Evolutionary conservation across 1,284 basidiomycete genomes (phyloP).

Genomic region (Dichomitus squalens): DNA sequence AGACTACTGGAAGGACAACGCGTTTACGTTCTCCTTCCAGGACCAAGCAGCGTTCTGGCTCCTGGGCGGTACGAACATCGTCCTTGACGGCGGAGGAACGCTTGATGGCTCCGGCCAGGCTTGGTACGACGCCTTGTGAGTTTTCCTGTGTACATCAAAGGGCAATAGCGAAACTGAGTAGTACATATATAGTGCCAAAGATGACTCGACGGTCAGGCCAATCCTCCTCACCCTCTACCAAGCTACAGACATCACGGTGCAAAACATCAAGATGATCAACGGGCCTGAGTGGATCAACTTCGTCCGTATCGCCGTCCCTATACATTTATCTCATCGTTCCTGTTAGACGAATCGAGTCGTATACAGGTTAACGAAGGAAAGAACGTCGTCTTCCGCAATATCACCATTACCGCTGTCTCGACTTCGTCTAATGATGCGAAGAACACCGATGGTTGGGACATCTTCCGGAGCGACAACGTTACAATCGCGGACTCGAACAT

Average conservation of each 20-base stretch:
- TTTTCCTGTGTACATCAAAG: not conserved
- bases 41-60: constrained; percentile 65
- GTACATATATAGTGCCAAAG: constrained; percentile 23
- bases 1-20: constrained; percentile 58
- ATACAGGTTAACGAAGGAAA: constrained; percentile 34
- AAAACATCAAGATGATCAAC: constrained; percentile 45
- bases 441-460: constrained; percentile 70
- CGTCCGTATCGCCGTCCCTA: constrained; percentile 31
- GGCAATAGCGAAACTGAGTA: not conserved
- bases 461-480: constrained; percentile 48
- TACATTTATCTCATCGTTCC: not conserved
- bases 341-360: not conserved
- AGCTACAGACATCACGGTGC: constrained; percentile 52
- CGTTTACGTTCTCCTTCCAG: constrained; percentile 57
- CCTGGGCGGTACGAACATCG: constrained; percentile 58
- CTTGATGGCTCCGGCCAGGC: constrained; percentile 62
- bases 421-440: constrained; percentile 45
- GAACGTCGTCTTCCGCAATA: constrained; percentile 47
- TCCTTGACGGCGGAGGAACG: constrained; percentile 59
- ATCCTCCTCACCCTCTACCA: constrained; percentile 65
- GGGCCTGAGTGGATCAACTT: constrained; percentile 60
- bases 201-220: constrained; percentile 54
- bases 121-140: constrained; percentile 61
- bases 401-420: constrained; percentile 38
- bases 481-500: constrained; percentile 34